A percentile compares a stretch with the other conserved stretches of the same genome.
These are phyloP conservation scores for Lepidium didymum DNA, from an alignment of 345 rosid species.

Conservation along the genomic window DNA sequence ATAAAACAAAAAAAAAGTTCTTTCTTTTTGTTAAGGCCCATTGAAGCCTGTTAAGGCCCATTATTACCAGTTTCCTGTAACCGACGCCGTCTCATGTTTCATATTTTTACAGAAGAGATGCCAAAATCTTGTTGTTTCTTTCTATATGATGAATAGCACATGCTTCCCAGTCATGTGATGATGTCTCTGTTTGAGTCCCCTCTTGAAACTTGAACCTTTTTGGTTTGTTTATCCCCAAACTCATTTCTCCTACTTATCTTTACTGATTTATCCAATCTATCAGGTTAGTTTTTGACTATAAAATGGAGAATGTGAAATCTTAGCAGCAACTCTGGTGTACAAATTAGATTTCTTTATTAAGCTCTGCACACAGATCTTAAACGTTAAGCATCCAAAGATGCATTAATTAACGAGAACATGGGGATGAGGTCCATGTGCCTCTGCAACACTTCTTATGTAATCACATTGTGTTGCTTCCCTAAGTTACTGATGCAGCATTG, in stretches of 20 bases:
- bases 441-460: constrained; percentile 4
- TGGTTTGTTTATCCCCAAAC: background rate
- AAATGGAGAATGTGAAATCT: background rate
- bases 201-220: constrained; percentile 22
- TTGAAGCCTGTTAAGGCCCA: constrained; percentile 4
- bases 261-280: background rate
- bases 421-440: constrained; percentile 25
- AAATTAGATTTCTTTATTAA: constrained; percentile 6
- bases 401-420: constrained; percentile 23
- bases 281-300: constrained; percentile 5
- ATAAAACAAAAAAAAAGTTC: background rate
- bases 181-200: constrained; percentile 8
- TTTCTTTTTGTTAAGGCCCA: background rate
- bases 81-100: background rate
- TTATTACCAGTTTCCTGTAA: background rate
- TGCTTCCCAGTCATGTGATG: constrained; percentile 17
- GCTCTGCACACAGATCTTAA: constrained; percentile 10
- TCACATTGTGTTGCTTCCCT: constrained; percentile 1
- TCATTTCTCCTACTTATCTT: background rate
- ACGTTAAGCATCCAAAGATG: constrained; percentile 16
- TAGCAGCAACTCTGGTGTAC: background rate
- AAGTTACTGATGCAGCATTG: constrained; percentile 8
- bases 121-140: background rate
- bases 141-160: background rate
- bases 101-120: background rate